phyloP scores from a whole-genome alignment of 306 rosid species.

The Sophora flavescens region DNA sequence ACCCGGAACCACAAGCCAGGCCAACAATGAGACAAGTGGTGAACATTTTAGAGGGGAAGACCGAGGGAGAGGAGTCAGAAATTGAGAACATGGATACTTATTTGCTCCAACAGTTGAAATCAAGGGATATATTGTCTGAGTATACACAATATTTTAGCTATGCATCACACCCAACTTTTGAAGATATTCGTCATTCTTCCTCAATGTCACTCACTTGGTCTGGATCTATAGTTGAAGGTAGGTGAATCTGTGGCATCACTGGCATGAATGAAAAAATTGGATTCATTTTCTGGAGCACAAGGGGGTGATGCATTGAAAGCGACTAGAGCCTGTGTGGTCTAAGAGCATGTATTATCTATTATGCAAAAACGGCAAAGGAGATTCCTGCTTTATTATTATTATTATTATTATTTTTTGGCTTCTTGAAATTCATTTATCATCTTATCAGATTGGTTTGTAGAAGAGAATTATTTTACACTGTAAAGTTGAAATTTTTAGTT shows the following conservation, averaged over 20 bases:
- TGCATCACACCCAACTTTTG: slow-evolving; percentile 73
- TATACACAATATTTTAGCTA: slow-evolving; percentile 51
- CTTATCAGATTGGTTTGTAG: slow-evolving; percentile 3
- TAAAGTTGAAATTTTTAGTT: slow-evolving; percentile 4
- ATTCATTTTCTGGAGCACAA: neutral
- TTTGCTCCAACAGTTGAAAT: slow-evolving; percentile 61
- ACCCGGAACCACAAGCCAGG: slow-evolving; percentile 69
- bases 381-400: neutral
- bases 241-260: slow-evolving; percentile 55
- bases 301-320: neutral
- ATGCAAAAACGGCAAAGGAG: neutral
- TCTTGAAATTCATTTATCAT: neutral
- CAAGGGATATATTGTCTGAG: slow-evolving; percentile 54
- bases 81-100: slow-evolving; percentile 59
- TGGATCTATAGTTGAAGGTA: slow-evolving; percentile 47
- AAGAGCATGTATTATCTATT: neutral
- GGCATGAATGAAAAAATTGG: neutral
- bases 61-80: slow-evolving; percentile 53
- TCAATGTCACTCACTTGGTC: slow-evolving; percentile 71
- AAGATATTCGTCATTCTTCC: slow-evolving; percentile 59
- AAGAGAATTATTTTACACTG: neutral
- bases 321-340: neutral
- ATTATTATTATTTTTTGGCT: neutral
- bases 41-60: slow-evolving; percentile 71
- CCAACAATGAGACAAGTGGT: slow-evolving; percentile 84